These are phyloP conservation scores for Phytopythium vexans DNA, from an alignment of 352 stramenopile genomes.

Conservation along the genomic window DNA sequence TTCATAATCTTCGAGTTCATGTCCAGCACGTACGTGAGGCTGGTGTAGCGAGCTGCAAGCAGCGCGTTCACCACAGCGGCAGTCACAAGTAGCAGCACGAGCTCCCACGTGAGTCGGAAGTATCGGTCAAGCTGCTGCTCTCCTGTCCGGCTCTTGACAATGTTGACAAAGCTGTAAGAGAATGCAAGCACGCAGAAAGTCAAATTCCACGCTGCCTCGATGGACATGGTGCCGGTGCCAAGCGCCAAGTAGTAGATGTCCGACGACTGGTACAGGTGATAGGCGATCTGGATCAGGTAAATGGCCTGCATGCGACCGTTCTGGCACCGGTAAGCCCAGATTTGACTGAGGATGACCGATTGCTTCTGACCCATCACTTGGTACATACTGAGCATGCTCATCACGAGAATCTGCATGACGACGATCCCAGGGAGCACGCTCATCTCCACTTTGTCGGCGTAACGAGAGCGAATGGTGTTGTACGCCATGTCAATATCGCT, in stretches of 20 bases:
- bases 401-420: slow-evolving; percentile 9
- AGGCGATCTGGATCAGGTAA: slow-evolving; percentile 22
- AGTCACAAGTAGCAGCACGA: slow-evolving; percentile 15
- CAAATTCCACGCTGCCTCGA: slow-evolving; percentile 34
- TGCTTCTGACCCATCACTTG: slow-evolving; percentile 23
- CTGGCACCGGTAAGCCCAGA: slow-evolving; percentile 20
- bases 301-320: slow-evolving; percentile 17
- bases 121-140: slow-evolving; percentile 29
- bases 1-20: slow-evolving; percentile 16
- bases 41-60: slow-evolving; percentile 11
- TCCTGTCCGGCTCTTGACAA: slow-evolving; percentile 17
- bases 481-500: slow-evolving; percentile 1
- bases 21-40: slow-evolving; percentile 18
- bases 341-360: slow-evolving; percentile 19
- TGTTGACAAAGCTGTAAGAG: slow-evolving; percentile 22
- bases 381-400: slow-evolving; percentile 19
- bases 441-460: slow-evolving; percentile 5
- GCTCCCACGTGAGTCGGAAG: slow-evolving; percentile 26
- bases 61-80: slow-evolving; percentile 8
- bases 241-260: slow-evolving; percentile 29
- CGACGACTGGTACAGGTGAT: slow-evolving; percentile 23
- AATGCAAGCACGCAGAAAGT: slow-evolving; percentile 29
- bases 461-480: slow-evolving; percentile 7
- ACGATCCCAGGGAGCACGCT: slow-evolving; percentile 2
- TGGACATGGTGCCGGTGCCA: slow-evolving; percentile 30